Evolutionary conservation across 2,329 filamentous ascomycete genomes (phyloP), one percentile per base, ranked within the genome.

Genomic region (Aspergillus melleus): DNA sequence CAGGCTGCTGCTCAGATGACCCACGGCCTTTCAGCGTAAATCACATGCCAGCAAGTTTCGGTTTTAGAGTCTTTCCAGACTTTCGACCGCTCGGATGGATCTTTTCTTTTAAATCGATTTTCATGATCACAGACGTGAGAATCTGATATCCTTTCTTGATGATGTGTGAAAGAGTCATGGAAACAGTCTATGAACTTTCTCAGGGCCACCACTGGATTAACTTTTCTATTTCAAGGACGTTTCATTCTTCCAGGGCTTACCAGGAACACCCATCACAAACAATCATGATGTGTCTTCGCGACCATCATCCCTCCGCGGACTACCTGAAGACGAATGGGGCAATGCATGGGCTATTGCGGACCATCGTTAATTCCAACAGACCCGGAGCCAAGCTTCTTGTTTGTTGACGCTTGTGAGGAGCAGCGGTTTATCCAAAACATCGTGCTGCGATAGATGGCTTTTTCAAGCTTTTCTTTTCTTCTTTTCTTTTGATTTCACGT

Each of bases 1-100:
- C 76, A 77, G 50, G 72, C 74, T 60, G 71, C 73, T 55, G 70
- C 72, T 46, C 70, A 75, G 46, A 66, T 74, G 44, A 57, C 71
- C n/a, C 70, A 70, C 53, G 71, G 73, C 62, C 58, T 74, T 16
- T 69, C 74, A 53, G 71, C 68, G 39, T 76, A 68, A 76, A 69
- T 64, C 39, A 58, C 26, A 29, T 44, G 22, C 19, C 32, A 52
- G 36, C 39, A n/a, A 51, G 46, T 36, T 36, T 46, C 47, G 19
- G 19, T 52, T 54, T 52, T 19, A 11, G 19, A 12, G 6, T 42
- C 52, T 36, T 32, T 30, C 12, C 29, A 51, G 32, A 42, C 44
- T 49, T 20, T 30, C 50, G 16, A 49, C 16, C 32, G 55, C 42
- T 55, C 14, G 47, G 51, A 55, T 52, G 52, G 24, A 51, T 19